Base-by-base conservation (phyloP, 305 asterid genomes). In the Fraxinus paxiana region DNA sequence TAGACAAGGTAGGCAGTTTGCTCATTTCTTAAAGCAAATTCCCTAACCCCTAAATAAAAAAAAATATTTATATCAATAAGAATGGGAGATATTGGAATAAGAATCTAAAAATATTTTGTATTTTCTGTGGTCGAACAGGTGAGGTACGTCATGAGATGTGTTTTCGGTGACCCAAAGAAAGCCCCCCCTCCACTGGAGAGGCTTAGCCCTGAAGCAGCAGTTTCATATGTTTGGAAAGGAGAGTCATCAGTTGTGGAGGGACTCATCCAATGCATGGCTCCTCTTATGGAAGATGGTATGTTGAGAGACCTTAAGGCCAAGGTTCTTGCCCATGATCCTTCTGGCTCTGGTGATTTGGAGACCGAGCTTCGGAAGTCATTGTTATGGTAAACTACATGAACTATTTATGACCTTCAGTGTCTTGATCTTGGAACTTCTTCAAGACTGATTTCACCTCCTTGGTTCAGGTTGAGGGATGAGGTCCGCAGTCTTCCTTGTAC, bases 121-220 rank as follows among this genome's bases (percentile, higher is more conserved):
- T 78, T 33, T 84, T 6, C 54, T 24, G 3, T 77, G 79, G 37
- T n/a, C 76, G 7, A 86, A 81, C 91, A 96, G 99, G 99, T 96
- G 91, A 90, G 93, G 84, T 96, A 96, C 86, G 99, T 96, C 41
- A 93, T 96, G 98, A 88, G 98, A 85, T 88, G 95, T 83, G 95
- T 94, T 81, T 96, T 93, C 56, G 97, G 96, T 77, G 98, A 96
- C 90, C 99, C 98, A 18, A 92, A 94, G 88, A 87, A 88, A 35
- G 98, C 99, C 65, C 98, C 97, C 30, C 98, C 99, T 83, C 98
- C 98, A 69, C 82, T 96, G 54, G 97, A 93, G 87, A 93, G 93
- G 86, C 97, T 96, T 79, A 88, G 89, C 84, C 91, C 93, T 9
- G 94, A 90, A 87, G 97, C 84, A 73, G 97, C 90, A 56, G 92